A percentile compares a stretch with the other conserved stretches of the same genome.
Conservation (phyloP, 257 asterid species). For the Ehretia macrophylla region DNA sequence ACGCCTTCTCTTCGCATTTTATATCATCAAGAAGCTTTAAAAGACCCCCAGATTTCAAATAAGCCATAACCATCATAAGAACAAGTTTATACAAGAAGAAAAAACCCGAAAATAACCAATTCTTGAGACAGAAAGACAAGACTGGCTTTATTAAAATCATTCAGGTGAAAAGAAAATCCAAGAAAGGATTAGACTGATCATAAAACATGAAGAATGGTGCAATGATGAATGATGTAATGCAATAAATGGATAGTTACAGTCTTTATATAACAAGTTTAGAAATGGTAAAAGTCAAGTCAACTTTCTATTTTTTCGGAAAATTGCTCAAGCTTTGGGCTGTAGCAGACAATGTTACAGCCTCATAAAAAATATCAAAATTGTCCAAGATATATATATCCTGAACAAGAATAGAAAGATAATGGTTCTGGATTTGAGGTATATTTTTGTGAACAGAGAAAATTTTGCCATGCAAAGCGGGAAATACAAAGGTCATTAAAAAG, state of each 20-base stretch:
- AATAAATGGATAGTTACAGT: neutral
- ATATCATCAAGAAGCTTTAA: conserved; percentile 52
- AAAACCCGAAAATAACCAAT: neutral
- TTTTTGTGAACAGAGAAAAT: neutral
- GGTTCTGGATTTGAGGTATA: neutral
- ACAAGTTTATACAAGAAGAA: conserved; percentile 4
- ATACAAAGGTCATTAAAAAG: neutral
- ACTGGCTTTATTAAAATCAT: neutral
- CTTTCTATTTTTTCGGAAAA: neutral
- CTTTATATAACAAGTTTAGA: too few species aligned
- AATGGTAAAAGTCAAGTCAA: neutral
- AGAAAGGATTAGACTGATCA: neutral
- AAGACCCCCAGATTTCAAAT: conserved; percentile 53
- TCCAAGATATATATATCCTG: neutral
- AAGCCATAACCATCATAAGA: conserved; percentile 32
- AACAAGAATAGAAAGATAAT: neutral
- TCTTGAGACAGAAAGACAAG: neutral
- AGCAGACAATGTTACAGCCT: neutral
- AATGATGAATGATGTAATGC: too few species aligned
- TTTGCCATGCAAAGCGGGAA: conserved; percentile 14
- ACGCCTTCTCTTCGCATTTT: conserved; percentile 21
- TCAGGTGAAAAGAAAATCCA: neutral
- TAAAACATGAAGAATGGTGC: neutral
- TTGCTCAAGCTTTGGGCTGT: neutral
- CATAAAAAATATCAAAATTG: neutral